phyloP scores from a whole-genome alignment of 495 filamentous ascomycete genomes.

The Corynascus novoguineensis region DNA sequence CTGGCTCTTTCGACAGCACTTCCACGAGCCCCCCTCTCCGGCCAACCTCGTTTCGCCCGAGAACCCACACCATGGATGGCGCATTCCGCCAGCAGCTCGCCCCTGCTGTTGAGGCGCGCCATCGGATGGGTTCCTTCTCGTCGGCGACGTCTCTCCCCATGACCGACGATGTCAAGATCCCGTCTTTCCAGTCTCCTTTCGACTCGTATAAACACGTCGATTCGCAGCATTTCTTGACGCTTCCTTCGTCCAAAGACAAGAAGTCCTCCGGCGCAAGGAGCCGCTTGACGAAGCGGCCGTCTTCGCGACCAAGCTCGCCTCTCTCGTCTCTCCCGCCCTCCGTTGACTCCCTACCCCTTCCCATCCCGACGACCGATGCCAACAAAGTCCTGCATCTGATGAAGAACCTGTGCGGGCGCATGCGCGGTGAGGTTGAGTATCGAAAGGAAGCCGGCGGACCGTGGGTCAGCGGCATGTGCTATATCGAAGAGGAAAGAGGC shows the following conservation, averaged over 20 bases:
- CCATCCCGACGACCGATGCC: constrained; percentile 55
- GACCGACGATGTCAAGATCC: constrained; percentile 36
- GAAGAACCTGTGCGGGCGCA: constrained; percentile 61
- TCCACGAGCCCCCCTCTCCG: constrained; percentile 36
- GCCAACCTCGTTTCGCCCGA: constrained; percentile 38
- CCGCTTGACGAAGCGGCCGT: constrained; percentile 45
- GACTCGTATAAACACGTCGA: constrained; percentile 39
- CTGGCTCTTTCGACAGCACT: constrained; percentile 36
- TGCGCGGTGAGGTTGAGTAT: constrained; percentile 66
- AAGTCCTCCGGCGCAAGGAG: constrained; percentile 32
- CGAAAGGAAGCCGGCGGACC: constrained; percentile 47
- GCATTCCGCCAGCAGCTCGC: constrained; percentile 41
- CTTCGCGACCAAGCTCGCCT: constrained; percentile 47
- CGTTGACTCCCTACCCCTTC: constrained; percentile 49
- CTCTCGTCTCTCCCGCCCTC: constrained; percentile 41
- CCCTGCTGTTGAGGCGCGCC: constrained; percentile 36
- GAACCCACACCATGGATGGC: constrained; percentile 50
- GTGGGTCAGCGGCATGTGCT: constrained; percentile 59
- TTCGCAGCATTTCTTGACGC: constrained; percentile 29
- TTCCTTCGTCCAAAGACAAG: constrained; percentile 37
- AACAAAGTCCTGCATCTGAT: constrained; percentile 62
- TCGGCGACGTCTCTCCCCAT: constrained; percentile 40
- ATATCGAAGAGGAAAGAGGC: constrained; percentile 62
- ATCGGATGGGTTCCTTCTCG: constrained; percentile 52
- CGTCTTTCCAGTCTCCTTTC: constrained; percentile 30